phyloP scores from a whole-genome alignment of 2,329 filamentous ascomycete species.

The Botryosphaeria agaves region DNA sequence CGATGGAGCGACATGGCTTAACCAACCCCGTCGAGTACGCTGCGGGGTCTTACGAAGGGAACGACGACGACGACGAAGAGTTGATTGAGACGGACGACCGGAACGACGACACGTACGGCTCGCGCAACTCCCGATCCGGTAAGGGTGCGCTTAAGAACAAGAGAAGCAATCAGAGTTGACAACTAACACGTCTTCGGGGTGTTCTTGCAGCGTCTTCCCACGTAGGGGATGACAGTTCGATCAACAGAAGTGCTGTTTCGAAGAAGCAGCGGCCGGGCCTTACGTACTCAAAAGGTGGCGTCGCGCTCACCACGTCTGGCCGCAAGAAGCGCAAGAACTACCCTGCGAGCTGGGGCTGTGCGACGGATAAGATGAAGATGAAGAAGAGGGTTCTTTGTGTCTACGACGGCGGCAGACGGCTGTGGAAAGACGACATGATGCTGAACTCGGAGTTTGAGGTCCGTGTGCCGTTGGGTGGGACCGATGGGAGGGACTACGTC shows the following conservation, averaged over 20 bases:
- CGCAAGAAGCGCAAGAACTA: slow-evolving; percentile 91
- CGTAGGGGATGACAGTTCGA: slow-evolving; percentile 16
- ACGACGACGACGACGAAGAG: slow-evolving; percentile 40
- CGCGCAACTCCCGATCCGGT: slow-evolving; percentile 24
- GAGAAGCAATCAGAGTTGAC: slow-evolving; percentile 34
- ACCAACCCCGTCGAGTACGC: slow-evolving; percentile 28
- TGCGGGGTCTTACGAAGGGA: slow-evolving; percentile 29
- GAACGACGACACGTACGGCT: slow-evolving; percentile 37
- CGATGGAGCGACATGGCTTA: slow-evolving; percentile 39
- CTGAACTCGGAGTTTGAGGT: slow-evolving; percentile 90
- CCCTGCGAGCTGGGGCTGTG: slow-evolving; percentile 83
- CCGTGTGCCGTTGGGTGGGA: slow-evolving; percentile 50
- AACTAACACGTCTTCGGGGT: slow-evolving; percentile 32
- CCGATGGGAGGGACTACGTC: slow-evolving; percentile 57
- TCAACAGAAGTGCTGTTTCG: slow-evolving; percentile 17
- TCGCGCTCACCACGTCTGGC: slow-evolving; percentile 34
- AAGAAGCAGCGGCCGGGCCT: slow-evolving; percentile 53
- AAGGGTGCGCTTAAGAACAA: slow-evolving; percentile 27
- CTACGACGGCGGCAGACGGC: slow-evolving; percentile 70
- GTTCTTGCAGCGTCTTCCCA: slow-evolving; percentile 13
- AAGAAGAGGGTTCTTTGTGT: slow-evolving; percentile 93
- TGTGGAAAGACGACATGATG: slow-evolving; percentile 99
- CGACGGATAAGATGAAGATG: slow-evolving; percentile 89
- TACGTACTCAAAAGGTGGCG: slow-evolving; percentile 62
- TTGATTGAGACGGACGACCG: slow-evolving; percentile 38